These are phyloP conservation scores for Pseudonitzschia multiseries DNA, from an alignment of 108 stramenopile species.

Conservation along the genomic window DNA sequence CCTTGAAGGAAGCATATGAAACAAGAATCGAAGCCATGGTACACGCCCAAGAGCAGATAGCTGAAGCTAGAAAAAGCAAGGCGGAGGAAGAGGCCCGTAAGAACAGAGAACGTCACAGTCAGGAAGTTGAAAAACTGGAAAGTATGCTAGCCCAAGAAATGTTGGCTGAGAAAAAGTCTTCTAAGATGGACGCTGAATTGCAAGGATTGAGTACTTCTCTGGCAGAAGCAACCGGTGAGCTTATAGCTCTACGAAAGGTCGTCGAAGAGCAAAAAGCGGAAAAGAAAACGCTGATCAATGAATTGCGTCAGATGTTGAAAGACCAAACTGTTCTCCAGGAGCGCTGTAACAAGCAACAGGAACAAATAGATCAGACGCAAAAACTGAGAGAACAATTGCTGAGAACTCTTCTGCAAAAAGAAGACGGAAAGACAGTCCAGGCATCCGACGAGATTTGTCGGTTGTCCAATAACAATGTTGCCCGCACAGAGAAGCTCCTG, in stretches of 20 bases:
- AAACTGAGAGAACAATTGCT: constrained; percentile 42
- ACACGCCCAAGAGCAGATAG: constrained; percentile 29
- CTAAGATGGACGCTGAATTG: constrained; percentile 70
- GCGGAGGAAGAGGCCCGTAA: constrained; percentile 32
- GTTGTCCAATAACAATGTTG: constrained; percentile 17
- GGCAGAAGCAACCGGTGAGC: constrained; percentile 18
- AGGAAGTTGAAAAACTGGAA: constrained; percentile 37
- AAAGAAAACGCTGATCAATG: constrained; percentile 14
- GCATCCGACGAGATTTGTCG: constrained; percentile 25
- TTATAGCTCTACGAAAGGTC: constrained; percentile 17
- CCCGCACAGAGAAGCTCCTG: constrained; percentile 30
- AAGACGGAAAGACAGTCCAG: constrained; percentile 26
- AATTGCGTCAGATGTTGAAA: constrained; percentile 28
- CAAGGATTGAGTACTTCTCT: constrained; percentile 44
- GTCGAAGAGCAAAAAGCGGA: constrained; percentile 24
- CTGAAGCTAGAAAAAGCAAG: constrained; percentile 21
- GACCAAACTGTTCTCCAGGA: constrained; percentile 39
- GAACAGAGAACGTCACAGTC: constrained; percentile 12
- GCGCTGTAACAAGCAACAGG: constrained; percentile 39
- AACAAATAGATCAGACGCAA: constrained; percentile 38
- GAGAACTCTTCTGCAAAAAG: constrained; percentile 43
- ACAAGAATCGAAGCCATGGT: constrained; percentile 13
- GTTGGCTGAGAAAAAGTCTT: constrained; percentile 57
- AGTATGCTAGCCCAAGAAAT: constrained; percentile 27
- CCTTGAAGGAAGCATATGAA: constrained; percentile 22